Evolutionary conservation across 352 stramenopile species (phyloP).

Genomic region (Pythium chondricola): DNA sequence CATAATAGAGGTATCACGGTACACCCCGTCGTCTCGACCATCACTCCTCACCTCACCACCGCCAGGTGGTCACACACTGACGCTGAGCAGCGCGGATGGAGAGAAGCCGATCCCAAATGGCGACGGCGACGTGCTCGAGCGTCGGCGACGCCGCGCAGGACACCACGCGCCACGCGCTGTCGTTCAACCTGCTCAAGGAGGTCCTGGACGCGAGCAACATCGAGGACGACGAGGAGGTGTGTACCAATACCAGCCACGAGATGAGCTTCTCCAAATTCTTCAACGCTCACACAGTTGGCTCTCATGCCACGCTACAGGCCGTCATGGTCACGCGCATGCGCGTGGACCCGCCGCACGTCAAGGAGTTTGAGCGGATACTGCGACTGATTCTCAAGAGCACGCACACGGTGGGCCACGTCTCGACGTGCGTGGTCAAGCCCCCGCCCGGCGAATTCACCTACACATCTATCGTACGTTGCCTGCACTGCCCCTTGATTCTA

Average conservation of each 20-base stretch:
- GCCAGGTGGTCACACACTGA: no score
- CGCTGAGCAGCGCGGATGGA: no score
- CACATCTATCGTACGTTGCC: slow-evolving; percentile 66
- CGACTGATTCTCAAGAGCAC: slow-evolving; percentile 79
- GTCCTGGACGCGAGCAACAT: slow-evolving; percentile 73
- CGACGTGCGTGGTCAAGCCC: slow-evolving; percentile 74
- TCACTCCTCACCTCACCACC: no score
- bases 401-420: slow-evolving; percentile 73
- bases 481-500: no score
- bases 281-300: no score
- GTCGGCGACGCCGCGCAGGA: neutral
- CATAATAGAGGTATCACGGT: no score
- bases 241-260: no score
- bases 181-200: slow-evolving; percentile 72
- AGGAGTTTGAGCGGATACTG: slow-evolving; percentile 74
- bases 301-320: slow-evolving; percentile 27
- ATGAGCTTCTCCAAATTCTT: no score
- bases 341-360: slow-evolving; percentile 61
- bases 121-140: no score
- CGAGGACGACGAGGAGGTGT: slow-evolving; percentile 76
- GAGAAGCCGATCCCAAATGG: no score
- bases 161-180: slow-evolving; percentile 39
- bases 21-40: no score
- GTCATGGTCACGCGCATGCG: slow-evolving; percentile 82
- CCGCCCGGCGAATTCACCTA: slow-evolving; percentile 70